Evolutionary conservation across 2,329 filamentous ascomycete genomes (phyloP).

Genomic region (Trichoderma asperellum): DNA sequence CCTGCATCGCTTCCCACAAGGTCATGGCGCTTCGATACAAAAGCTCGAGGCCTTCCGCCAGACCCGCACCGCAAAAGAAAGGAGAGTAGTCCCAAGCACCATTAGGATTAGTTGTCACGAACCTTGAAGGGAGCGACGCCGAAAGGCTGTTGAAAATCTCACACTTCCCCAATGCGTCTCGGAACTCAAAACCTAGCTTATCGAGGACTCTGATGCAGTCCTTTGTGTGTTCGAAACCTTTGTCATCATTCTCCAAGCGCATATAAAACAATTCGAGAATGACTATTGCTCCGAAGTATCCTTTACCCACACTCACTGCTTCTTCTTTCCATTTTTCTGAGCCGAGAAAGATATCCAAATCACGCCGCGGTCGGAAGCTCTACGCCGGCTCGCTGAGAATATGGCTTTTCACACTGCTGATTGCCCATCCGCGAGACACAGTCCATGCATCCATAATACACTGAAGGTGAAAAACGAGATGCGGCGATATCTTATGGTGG

Average conservation of each 20-base stretch:
- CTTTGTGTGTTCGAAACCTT: neutral
- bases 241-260: neutral
- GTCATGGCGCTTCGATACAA: slow-evolving; percentile 41
- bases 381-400: slow-evolving; percentile 41
- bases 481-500: slow-evolving; percentile 47
- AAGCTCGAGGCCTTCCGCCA: slow-evolving; percentile 50
- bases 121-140: slow-evolving; percentile 47
- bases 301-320: neutral
- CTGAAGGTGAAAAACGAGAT: slow-evolving; percentile 55
- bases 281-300: slow-evolving; percentile 25
- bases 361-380: slow-evolving; percentile 44
- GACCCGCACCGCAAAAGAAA: slow-evolving; percentile 51
- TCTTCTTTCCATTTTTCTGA: slow-evolving; percentile 37
- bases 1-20: slow-evolving; percentile 47
- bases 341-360: slow-evolving; percentile 51
- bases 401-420: slow-evolving; percentile 41
- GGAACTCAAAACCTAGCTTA: slow-evolving; percentile 28
- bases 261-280: slow-evolving; percentile 2
- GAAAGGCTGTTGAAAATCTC: slow-evolving; percentile 26
- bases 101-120: slow-evolving; percentile 46
- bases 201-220: slow-evolving; percentile 19
- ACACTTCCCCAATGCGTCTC: slow-evolving; percentile 31
- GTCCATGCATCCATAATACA: slow-evolving; percentile 54
- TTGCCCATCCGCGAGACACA: slow-evolving; percentile 50
- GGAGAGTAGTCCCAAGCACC: slow-evolving; percentile 55